These are phyloP conservation scores for Exophiala aquamarina DNA, from an alignment of 2,329 filamentous ascomycete genomes.

Conservation along the genomic window DNA sequence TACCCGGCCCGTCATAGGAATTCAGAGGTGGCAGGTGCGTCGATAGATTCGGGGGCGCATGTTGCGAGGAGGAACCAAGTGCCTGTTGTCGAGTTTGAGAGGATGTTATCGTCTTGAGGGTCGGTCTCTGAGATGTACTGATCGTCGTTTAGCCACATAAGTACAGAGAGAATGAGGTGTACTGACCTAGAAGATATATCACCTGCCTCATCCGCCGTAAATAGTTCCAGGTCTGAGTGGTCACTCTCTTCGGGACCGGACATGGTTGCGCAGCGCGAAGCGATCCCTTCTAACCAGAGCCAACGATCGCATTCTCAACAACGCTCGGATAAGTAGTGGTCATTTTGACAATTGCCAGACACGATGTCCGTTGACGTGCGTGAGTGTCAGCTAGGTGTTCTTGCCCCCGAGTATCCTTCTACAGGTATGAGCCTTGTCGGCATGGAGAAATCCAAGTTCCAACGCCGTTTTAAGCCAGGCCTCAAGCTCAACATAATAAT, in stretches of 20 bases:
- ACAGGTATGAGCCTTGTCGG: too few relatives aligned
- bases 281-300: not conserved
- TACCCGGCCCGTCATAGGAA: not conserved
- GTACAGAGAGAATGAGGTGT: too few relatives aligned
- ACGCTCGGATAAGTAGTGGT: not conserved
- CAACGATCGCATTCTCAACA: not conserved
- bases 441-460: too few relatives aligned
- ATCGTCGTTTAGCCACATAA: too few relatives aligned
- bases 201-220: constrained; percentile 15
- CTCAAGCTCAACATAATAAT: too few relatives aligned
- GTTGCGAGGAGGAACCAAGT: not conserved
- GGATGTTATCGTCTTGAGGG: not conserved
- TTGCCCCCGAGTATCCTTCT: too few relatives aligned
- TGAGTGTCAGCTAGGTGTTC: too few relatives aligned
- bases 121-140: too few relatives aligned
- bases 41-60: not conserved
- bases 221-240: constrained; percentile 16
- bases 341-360: too few relatives aligned
- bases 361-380: too few relatives aligned
- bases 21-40: not conserved
- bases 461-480: too few relatives aligned
- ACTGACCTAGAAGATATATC: constrained; percentile 17
- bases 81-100: not conserved
- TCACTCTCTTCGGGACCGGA: constrained; percentile 1
- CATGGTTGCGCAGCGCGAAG: constrained; percentile 1